These are phyloP conservation scores for Smallanthus sonchifolius DNA, from an alignment of 129 eudicot genomes.

Conservation along the genomic window DNA sequence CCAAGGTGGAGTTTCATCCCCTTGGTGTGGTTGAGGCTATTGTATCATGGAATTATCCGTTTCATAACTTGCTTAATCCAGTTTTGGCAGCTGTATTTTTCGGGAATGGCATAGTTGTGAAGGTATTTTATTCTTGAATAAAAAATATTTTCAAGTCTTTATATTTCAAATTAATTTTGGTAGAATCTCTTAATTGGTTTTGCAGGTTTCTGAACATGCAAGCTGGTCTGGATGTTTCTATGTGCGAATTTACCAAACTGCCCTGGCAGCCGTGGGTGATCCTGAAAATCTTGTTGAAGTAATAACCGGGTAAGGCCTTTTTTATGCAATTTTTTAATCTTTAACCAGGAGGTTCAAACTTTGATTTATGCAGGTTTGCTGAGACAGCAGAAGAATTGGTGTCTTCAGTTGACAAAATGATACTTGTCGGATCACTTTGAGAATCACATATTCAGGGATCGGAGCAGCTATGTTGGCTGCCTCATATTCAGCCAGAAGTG, in stretches of 20 bases:
- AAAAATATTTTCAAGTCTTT: not conserved
- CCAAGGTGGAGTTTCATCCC: slow-evolving; percentile 93
- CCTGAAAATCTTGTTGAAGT: slow-evolving; percentile 98
- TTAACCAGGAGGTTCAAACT: not conserved
- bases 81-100: slow-evolving; percentile 94
- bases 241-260: slow-evolving; percentile 83
- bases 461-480: too few species aligned
- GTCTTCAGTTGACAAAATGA: slow-evolving; percentile 91
- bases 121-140: slow-evolving; percentile 39
- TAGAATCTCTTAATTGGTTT: slow-evolving; percentile 1
- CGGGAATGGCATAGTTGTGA: slow-evolving; percentile 91
- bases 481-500: too few species aligned
- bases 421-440: slow-evolving; percentile 81
- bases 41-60: slow-evolving; percentile 99
- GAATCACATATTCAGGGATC: too few species aligned
- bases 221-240: slow-evolving; percentile 99
- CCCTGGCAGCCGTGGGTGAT: slow-evolving; percentile 98
- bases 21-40: slow-evolving; percentile 98
- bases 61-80: slow-evolving; percentile 94
- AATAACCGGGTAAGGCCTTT: slow-evolving; percentile 77
- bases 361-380: slow-evolving; percentile 66
- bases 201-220: slow-evolving; percentile 96
- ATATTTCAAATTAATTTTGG: not conserved
- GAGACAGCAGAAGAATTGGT: slow-evolving; percentile 98
- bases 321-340: slow-evolving; percentile 2